These are phyloP conservation scores for Perilla frutescens DNA, from an alignment of 257 asterid species.

Conservation along the genomic window DNA sequence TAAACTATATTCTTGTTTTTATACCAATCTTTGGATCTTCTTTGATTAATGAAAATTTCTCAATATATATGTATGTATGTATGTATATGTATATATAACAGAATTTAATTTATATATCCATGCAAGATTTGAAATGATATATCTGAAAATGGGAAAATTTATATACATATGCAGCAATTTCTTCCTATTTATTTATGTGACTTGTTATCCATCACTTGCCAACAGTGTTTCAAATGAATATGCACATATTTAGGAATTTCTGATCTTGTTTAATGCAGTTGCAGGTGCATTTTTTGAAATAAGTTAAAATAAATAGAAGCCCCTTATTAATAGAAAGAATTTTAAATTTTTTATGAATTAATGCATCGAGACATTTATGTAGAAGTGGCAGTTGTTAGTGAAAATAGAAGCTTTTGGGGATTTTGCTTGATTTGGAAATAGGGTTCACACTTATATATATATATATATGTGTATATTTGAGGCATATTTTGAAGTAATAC, in stretches of 20 bases:
- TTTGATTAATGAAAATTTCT: conserved; percentile 8
- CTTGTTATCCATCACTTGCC: conserved; percentile 36
- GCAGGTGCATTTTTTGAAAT: conserved; percentile 37
- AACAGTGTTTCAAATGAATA: conserved; percentile 35
- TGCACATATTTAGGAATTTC: conserved; percentile 36
- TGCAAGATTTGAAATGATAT: conserved; percentile 16
- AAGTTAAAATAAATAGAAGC: not conserved
- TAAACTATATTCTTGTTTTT: conserved; percentile 9
- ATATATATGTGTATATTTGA: not conserved
- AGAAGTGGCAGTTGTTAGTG: conserved; percentile 36
- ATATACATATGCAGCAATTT: conserved; percentile 26
- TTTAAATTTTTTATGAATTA: not conserved
- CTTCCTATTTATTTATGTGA: conserved; percentile 16
- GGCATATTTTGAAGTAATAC: not conserved
- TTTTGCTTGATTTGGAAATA: conserved; percentile 37
- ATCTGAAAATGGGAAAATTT: conserved; percentile 16
- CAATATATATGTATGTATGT: not conserved
- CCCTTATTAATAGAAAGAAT: too few species aligned
- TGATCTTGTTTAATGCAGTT: conserved; percentile 33
- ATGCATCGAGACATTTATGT: conserved; percentile 34
- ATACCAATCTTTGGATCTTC: not conserved
- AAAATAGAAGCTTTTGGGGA: conserved; percentile 38
- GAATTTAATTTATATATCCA: not conserved
- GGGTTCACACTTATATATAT: not conserved
- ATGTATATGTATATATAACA: not conserved